A percentile compares a stretch with the other conserved stretches of the same genome.
phyloP scores from a whole-genome alignment of 2,329 filamentous ascomycete species.

The Pezicula carpinea region DNA sequence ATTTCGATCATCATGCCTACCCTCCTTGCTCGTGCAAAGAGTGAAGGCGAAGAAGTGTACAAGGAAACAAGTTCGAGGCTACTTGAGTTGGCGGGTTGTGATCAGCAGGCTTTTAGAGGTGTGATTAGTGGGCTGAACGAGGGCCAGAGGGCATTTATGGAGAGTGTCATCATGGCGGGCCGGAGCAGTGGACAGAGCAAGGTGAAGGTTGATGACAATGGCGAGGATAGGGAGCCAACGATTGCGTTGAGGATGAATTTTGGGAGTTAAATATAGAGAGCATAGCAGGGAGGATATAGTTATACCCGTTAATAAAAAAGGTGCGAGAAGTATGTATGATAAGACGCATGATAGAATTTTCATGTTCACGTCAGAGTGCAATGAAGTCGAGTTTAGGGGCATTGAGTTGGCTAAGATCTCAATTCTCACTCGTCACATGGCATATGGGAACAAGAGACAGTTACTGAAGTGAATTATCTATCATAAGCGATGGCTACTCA shows the following conservation, averaged over 20 bases:
- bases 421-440: too few relatives aligned
- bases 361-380: too few relatives aligned
- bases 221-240: slow-evolving; percentile 59
- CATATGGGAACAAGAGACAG: too few relatives aligned
- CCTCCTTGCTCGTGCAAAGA: slow-evolving; percentile 66
- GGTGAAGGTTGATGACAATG: slow-evolving; percentile 34
- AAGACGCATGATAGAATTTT: too few relatives aligned
- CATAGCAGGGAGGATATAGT: too few relatives aligned
- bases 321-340: too few relatives aligned
- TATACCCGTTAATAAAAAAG: too few relatives aligned
- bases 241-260: slow-evolving; percentile 98
- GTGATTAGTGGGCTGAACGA: slow-evolving; percentile 68
- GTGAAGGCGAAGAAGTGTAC: slow-evolving; percentile 55
- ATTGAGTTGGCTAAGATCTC: too few relatives aligned
- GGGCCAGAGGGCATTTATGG: slow-evolving; percentile 71
- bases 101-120: slow-evolving; percentile 68
- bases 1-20: slow-evolving; percentile 75
- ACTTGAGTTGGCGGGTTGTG: slow-evolving; percentile 73
- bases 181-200: slow-evolving; percentile 34
- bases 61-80: slow-evolving; percentile 71
- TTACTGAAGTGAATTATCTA: too few relatives aligned
- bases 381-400: too few relatives aligned
- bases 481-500: too few relatives aligned
- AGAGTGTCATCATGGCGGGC: slow-evolving; percentile 70
- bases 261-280: slow-evolving; percentile 47